Evolutionary conservation across 1,284 basidiomycete species (phyloP).

Genomic region (Rhodofomes roseus): DNA sequence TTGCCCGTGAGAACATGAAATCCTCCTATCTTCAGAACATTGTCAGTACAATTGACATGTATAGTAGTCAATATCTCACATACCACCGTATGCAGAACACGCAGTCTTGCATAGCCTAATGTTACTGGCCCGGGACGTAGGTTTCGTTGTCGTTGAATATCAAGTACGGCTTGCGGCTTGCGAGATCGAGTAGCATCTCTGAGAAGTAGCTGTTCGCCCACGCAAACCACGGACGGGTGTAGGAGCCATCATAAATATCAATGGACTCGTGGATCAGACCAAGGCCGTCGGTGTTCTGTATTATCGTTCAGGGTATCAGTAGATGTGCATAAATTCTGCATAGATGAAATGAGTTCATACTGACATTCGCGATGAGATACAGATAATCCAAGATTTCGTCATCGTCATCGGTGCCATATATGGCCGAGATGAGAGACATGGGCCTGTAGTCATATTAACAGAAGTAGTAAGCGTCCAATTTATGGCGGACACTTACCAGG

Average conservation of each 20-base stretch:
- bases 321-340: neutral
- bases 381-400: constrained; percentile 58
- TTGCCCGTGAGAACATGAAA: too few species aligned
- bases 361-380: constrained; percentile 63
- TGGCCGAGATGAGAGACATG: constrained; percentile 73
- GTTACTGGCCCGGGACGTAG: constrained; percentile 44
- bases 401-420: constrained; percentile 71
- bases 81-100: neutral
- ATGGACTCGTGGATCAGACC: constrained; percentile 76
- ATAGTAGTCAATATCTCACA: neutral
- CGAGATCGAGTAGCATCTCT: constrained; percentile 76
- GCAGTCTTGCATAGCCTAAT: neutral
- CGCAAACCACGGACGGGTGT: constrained; percentile 79
- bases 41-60: too few species aligned
- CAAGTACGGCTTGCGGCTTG: constrained; percentile 65
- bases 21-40: too few species aligned
- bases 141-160: constrained; percentile 59
- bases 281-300: constrained; percentile 66
- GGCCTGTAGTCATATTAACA: constrained; percentile 47
- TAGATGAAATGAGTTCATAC: constrained; percentile 17
- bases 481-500: constrained; percentile 44
- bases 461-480: neutral
- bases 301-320: neutral
- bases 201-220: constrained; percentile 81
- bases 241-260: constrained; percentile 55